Evolutionary conservation across 352 stramenopile species (phyloP), one percentile per base, ranked within the genome.

Genomic region (Globisporangium mamillatum): DNA sequence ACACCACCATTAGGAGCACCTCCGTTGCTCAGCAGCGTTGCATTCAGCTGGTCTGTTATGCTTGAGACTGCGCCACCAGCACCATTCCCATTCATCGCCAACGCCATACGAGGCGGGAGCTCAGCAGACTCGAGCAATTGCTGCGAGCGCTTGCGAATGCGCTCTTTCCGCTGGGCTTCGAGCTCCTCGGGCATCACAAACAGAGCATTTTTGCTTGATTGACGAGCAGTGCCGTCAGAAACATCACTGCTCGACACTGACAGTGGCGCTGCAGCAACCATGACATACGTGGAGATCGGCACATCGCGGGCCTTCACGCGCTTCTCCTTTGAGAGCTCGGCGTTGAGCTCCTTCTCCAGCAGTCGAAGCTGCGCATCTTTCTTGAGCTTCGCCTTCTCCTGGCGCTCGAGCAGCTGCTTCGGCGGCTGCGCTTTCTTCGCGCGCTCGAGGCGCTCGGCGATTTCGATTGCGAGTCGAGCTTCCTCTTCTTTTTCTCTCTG

Each of bases 101-200:
- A 20, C n/a, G 76, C 72, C 80, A 93, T 88, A 5, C 82, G 74
- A 48, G 78, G 66, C 4, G 85, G 83, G 3, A 93, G 63, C 60
- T 82, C 71, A 0, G 81, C 69, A 0, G 74, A 60, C 22, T 80
- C 72, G 48, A 91, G 69, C 18, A 86, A 38, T 25, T 81, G 73
- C 27, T 85, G 66, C 0, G 85, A 77, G 14, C 85, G 81, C 53
- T 80, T 68, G 0, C 66, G 75, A n/a, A 91, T 78, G 22, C 85
- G 73, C 69, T 89, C 74, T 34, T 85, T 80, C 9, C 83, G 73
- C 9, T 78, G 70, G 6, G 76, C 63, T 57, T 91, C 83, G 5
- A 69, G 62, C 22, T 79, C 71, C 0, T 78, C 63, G 0, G 25
- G 29, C 0, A 57, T 71, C 7, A 67, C 59, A 12, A 76, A 34